Evolutionary conservation across 768 basidiomycete genomes (phyloP).

Genomic region (Xanthoconium purpureum): DNA sequence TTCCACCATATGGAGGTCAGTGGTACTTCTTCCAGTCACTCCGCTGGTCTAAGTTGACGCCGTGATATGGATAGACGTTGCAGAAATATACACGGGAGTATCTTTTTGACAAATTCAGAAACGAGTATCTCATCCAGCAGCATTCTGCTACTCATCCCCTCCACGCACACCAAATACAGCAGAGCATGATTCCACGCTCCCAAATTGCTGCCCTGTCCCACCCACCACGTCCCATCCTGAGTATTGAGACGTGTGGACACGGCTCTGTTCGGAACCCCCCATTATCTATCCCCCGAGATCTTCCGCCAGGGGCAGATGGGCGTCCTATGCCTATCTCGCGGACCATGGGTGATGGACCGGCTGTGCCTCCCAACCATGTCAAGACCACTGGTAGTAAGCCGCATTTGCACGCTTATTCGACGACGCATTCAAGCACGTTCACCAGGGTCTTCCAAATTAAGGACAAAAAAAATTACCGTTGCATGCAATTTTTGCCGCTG

Average conservation of each 20-base stretch:
- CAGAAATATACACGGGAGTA: slow-evolving; percentile 84
- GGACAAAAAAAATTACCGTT: slow-evolving; percentile 83
- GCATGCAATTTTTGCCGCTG: slow-evolving; percentile 92
- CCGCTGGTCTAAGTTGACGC: slow-evolving; percentile 15
- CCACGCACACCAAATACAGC: slow-evolving; percentile 43
- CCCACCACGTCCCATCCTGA: slow-evolving; percentile 53
- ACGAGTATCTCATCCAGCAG: slow-evolving; percentile 53
- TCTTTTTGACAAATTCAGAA: slow-evolving; percentile 73
- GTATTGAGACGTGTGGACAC: slow-evolving; percentile 57
- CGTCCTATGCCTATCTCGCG: slow-evolving; percentile 44
- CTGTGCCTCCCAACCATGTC: slow-evolving; percentile 29
- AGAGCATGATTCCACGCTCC: slow-evolving; percentile 34
- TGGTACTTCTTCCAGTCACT: slow-evolving; percentile 16
- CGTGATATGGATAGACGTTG: slow-evolving; percentile 54
- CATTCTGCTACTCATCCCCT: slow-evolving; percentile 45
- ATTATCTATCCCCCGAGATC: slow-evolving; percentile 46
- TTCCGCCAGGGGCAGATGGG: slow-evolving; percentile 42
- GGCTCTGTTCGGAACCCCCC: slow-evolving; percentile 43
- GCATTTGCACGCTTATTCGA: slow-evolving; percentile 6
- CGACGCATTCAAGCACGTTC: slow-evolving; percentile 14
- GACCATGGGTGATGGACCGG: slow-evolving; percentile 34
- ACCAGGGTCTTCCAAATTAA: slow-evolving; percentile 58
- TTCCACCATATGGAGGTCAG: slow-evolving; percentile 88
- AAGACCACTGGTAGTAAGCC: slow-evolving; percentile 38
- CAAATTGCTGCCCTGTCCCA: slow-evolving; percentile 32